Evolutionary conservation across 2,329 filamentous ascomycete species (phyloP), one percentile per base, ranked within the genome.

Genomic region (Colletotrichum musicola): DNA sequence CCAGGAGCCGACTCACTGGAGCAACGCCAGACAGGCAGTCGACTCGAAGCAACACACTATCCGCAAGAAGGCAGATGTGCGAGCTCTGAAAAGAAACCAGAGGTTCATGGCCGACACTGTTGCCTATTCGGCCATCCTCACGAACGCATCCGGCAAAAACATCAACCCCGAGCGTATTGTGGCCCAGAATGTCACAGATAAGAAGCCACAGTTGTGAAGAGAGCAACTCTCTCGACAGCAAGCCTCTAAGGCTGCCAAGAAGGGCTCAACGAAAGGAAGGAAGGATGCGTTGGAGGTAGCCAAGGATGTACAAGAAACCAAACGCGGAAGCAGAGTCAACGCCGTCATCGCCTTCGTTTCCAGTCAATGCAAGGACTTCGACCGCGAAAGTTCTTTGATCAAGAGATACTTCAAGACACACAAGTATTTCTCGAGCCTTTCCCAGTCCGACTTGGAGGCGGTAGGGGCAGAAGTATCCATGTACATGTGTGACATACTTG

Each of bases 121-220:
- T 30, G 82, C 84, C 1, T 94, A 94, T 75, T 90, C 92, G 1
- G 90, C 89, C 13, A 93, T 90, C 77, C 81, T 94, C 54, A 92
- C 90, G 0, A 90, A 89, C 64, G 83, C 88, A 0, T 81, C 84
- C 2, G 90, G 90, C 3, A 92, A 89, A 71, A 81, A 81, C 2
- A 82, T 93, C 5, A 83, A 91, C 25, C 90, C 90, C 0, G 90
- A 93, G 75, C 87, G 82, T 4, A 86, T 93, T 56, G 85, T 90
- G 1, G 83, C 87, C 20, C 68, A 73, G n/a, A 71, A 65, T 68
- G 12, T 66, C 71, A 59, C 14, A 22, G 6, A 10, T 18, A 7
- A 9, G 10, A 10, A 7, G 25, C 27, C 30, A 10, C 12, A n/a
- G 2, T 6, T 7, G n/a, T 49, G 30, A 9, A 35, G 30, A 10